These are phyloP conservation scores for Tagetes erecta DNA, from an alignment of 129 eudicot species.

Conservation along the genomic window DNA sequence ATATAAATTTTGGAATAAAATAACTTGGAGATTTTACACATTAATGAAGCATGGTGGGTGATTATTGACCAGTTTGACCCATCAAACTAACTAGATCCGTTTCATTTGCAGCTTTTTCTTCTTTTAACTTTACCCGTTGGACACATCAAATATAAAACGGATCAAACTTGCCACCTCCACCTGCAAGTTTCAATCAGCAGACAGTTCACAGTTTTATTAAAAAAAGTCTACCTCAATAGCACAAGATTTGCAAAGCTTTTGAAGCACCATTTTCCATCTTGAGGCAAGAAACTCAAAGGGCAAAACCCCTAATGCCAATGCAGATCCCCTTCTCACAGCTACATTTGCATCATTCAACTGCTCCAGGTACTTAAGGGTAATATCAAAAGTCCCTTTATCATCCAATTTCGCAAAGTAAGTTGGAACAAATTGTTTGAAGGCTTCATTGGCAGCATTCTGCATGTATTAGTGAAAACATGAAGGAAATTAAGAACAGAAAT, in stretches of 20 bases:
- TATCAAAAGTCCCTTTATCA: constrained; percentile 56
- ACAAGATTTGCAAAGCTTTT: constrained; percentile 77
- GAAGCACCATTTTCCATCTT: constrained; percentile 70
- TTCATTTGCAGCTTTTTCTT: background rate
- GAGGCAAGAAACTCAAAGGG: constrained; percentile 69
- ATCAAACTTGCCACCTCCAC: background rate
- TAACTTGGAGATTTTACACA: background rate
- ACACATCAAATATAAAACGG: background rate
- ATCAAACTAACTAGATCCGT: background rate
- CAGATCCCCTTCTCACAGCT: constrained; percentile 97
- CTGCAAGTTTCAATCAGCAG: constrained; percentile 7
- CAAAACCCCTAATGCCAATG: constrained; percentile 88
- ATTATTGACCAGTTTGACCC: background rate
- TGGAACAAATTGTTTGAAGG: constrained; percentile 67
- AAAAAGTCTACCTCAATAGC: constrained; percentile 66
- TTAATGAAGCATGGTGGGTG: background rate
- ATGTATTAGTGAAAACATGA: constrained; percentile 7
- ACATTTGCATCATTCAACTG: constrained; percentile 85
- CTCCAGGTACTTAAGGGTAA: constrained; percentile 59
- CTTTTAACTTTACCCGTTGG: background rate
- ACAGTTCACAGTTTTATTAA: background rate
- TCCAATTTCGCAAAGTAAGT: constrained; percentile 55
- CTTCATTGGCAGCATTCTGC: constrained; percentile 84
- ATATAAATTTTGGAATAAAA: background rate
- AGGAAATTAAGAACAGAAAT: background rate